Evolutionary conservation across 2,329 filamentous ascomycete genomes (phyloP), one percentile per base, ranked within the genome.

Genomic region (Fusarium subtropicale): DNA sequence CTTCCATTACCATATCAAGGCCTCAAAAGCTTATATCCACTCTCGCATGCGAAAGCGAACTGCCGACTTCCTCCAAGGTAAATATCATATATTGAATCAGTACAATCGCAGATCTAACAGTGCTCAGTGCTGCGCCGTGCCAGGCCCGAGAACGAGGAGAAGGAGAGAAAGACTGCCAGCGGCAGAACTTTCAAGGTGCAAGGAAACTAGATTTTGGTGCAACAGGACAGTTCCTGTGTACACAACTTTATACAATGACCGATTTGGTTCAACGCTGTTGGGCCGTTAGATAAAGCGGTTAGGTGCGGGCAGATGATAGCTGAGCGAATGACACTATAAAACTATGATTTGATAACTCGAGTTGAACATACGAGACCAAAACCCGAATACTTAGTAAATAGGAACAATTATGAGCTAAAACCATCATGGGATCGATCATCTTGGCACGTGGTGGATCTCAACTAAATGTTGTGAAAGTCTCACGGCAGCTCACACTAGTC

Each of bases 1-100:
- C 82, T 99, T 99, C 86, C 96, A 99, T 81, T 99, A 99, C 81
- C 96, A 99, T 82, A 99, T 99, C 83, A 99, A 99, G 84, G 97
- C 96, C 31, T 97, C 94, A 68, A 99, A 99, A 86, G 96, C 97
- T 55, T 99, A 97, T 78, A 99, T 99, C 71, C 96, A 99, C 86
- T 97, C 94, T 34, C 90, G 97, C 76, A 99, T 99, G 96, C 91
- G 96, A 79, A 93, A 95, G 85, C 90, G 96, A 80, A 99, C 97
- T 12, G 96, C 96, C 51, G 97, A 99, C 80, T 99, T 99, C 85
- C 89, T 99, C 60, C 97, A 99, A 88, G 93, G 93, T 95, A 84
- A 78, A 86, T 74, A 34, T 28, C n/a, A 8, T 30, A 11, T 13
- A n/a, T n/a, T n/a, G 9, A 22, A 15, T 12, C 16, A 5, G 2